Conservation (phyloP, 352 stramenopile species). For the Phytophthora rubi region DNA sequence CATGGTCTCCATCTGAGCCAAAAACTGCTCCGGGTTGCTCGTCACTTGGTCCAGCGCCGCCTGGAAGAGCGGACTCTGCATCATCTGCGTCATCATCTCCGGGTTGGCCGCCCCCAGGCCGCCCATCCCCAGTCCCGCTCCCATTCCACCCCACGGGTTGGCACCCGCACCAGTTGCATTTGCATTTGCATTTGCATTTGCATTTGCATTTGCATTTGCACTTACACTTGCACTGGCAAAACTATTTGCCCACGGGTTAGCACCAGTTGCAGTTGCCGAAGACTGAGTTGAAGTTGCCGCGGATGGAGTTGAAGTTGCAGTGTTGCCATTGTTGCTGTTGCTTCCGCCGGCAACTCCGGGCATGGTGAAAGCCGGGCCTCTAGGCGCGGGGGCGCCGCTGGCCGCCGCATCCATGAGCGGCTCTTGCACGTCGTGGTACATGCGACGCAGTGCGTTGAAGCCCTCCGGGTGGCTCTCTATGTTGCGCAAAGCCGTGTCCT, state of each 20-base stretch:
- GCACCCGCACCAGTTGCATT: constrained; percentile 24
- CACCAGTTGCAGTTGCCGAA: constrained; percentile 29
- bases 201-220: constrained; percentile 14
- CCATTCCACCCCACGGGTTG: constrained; percentile 79
- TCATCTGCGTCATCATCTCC: constrained; percentile 83
- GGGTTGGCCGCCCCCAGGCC: constrained; percentile 53
- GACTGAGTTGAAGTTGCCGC: constrained; percentile 19
- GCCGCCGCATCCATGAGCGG: constrained; percentile 94
- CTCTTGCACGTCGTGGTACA: constrained; percentile 96
- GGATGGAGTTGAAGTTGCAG: constrained; percentile 30
- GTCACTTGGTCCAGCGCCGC: constrained; percentile 81
- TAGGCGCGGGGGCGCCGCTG: constrained; percentile 50
- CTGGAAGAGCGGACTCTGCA: constrained; percentile 90
- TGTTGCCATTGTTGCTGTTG: constrained; percentile 11
- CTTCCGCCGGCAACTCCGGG: constrained; percentile 69
- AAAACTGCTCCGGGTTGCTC: constrained; percentile 80
- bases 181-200: constrained; percentile 6
- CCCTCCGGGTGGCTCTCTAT: constrained; percentile 98
- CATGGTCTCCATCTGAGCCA: constrained; percentile 88
- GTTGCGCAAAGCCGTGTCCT: constrained; percentile 97
- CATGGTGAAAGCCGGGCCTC: constrained; percentile 84
- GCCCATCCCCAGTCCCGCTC: constrained; percentile 32
- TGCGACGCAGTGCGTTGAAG: constrained; percentile 96
- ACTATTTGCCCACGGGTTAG: constrained; percentile 67
- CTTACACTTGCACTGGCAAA: constrained; percentile 19